Evolutionary conservation across 164 flowering plant species (phyloP), one percentile per base, ranked within the genome.

Genomic region (Nelumbo lutea): DNA sequence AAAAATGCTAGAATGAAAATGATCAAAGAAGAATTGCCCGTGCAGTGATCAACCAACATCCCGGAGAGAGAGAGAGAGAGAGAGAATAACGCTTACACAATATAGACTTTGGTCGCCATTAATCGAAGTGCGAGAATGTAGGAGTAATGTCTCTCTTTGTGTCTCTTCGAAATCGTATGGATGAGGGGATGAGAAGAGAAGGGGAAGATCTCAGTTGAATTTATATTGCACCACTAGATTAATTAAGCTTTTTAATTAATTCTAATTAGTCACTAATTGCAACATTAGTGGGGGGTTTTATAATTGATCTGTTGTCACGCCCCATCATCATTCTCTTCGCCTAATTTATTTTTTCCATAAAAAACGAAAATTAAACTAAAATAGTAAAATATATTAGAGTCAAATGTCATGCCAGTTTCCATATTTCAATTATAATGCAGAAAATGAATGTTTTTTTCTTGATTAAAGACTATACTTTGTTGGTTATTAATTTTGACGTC

Each of bases 91-190:
- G 61, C 90, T 70, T 79, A 86, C 90, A 84, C 87, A 66, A 86
- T 83, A 68, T 86, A 86, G 27, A 86, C 82, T 75, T 86, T 86
- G 69, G 84, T 79, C 3, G 86, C 86, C 90, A 86, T 86, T 77
- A 77, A 61, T 50, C 53, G 3, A 8, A 3, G 3, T 9, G 11
- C 8, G 1, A 3, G 53, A 13, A 50, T 2, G 53, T 2, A 9
- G 4, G 53, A 47, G 51, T 5, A 5, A 5, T 47, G 51, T 47
- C 51, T 47, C 51, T 50, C 53, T 50, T 13, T 50, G 53, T 27
- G 27, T 27, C 8, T 50, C 11, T 50, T 9, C 11, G 53, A 50
- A 47, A 50, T 13, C 11, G 53, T 2, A 50, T 50, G 11, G 53
- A 3, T 50, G 1, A 50, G 11, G 8, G 53, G 11, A 50, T 27